Evolutionary conservation across 2,329 filamentous ascomycete species (phyloP).

Genomic region (Periconia sp.): DNA sequence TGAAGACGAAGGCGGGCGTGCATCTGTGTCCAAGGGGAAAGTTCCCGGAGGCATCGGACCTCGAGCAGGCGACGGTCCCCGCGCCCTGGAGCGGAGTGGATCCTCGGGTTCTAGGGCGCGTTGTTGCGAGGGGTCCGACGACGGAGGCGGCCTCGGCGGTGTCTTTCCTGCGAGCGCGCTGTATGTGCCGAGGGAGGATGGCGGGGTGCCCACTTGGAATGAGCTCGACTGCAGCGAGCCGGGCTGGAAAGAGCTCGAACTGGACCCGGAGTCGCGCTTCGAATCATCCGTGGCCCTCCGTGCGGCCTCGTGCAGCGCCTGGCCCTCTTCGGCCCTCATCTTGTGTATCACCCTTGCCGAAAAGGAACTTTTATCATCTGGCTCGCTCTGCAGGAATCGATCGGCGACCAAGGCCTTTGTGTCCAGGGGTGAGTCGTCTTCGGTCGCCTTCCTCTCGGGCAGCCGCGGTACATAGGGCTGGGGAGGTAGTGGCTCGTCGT

Average conservation of each 20-base stretch:
- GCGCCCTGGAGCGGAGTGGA: slow-evolving; percentile 36
- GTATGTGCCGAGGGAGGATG: slow-evolving; percentile 23
- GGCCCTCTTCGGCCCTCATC: slow-evolving; percentile 61
- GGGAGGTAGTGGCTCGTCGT: slow-evolving; percentile 54
- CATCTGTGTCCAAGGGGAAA: slow-evolving; percentile 31
- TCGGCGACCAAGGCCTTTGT: slow-evolving; percentile 28
- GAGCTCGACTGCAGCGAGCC: slow-evolving; percentile 22
- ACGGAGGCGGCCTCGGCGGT: slow-evolving; percentile 25
- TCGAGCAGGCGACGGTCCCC: slow-evolving; percentile 34
- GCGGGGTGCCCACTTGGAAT: slow-evolving; percentile 28
- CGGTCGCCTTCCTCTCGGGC: slow-evolving; percentile 27
- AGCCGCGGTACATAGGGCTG: slow-evolving; percentile 30
- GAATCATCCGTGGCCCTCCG: slow-evolving; percentile 30
- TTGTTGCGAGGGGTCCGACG: slow-evolving; percentile 17
- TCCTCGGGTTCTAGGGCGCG: slow-evolving; percentile 29
- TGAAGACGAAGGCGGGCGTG: slow-evolving; percentile 29
- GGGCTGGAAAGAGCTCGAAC: slow-evolving; percentile 32
- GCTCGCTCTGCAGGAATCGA: slow-evolving; percentile 38
- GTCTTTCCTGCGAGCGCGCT: slow-evolving; percentile 26
- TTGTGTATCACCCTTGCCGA: slow-evolving; percentile 54
- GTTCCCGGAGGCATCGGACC: slow-evolving; percentile 32
- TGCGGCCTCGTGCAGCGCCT: slow-evolving; percentile 54
- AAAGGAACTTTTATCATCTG: slow-evolving; percentile 49
- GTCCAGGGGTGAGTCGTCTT: slow-evolving; percentile 35
- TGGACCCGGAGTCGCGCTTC: slow-evolving; percentile 38